Conservation (phyloP, 768 basidiomycete genomes). For the Termitomyces sp. region DNA sequence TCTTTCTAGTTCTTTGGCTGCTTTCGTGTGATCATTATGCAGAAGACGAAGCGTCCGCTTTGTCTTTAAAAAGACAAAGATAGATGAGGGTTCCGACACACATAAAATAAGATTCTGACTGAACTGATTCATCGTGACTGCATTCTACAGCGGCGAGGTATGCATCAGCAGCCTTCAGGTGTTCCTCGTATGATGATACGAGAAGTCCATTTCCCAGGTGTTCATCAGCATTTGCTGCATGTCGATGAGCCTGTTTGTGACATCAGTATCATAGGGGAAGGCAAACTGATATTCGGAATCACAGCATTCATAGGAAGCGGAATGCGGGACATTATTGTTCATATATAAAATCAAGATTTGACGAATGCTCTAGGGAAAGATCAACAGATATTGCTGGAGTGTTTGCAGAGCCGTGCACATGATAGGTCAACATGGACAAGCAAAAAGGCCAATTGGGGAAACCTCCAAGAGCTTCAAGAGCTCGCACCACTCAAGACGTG, state of each 20-base stretch:
- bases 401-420: background rate
- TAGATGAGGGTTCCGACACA: background rate
- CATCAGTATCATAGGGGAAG: constrained; percentile 1
- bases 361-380: background rate
- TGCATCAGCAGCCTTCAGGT: constrained; percentile 70
- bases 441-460: constrained; percentile 1
- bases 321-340: constrained; percentile 19
- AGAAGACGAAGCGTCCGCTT: constrained; percentile 75
- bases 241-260: constrained; percentile 65
- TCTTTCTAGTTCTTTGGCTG: constrained; percentile 65
- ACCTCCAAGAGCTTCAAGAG: no score
- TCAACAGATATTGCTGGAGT: background rate
- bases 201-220: constrained; percentile 60
- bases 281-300: constrained; percentile 15
- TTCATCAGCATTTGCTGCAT: constrained; percentile 79
- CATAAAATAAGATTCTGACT: constrained; percentile 16
- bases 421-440: constrained; percentile 3
- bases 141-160: constrained; percentile 71
- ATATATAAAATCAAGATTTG: background rate
- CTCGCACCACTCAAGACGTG: background rate
- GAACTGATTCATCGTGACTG: constrained; percentile 68
- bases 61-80: constrained; percentile 40
- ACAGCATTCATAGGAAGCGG: constrained; percentile 52
- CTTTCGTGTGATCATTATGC: constrained; percentile 68
- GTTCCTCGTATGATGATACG: constrained; percentile 69